Evolutionary conservation across 108 stramenopile species (phyloP), one percentile per base, ranked within the genome.

Genomic region (Bacterosira constricta): DNA sequence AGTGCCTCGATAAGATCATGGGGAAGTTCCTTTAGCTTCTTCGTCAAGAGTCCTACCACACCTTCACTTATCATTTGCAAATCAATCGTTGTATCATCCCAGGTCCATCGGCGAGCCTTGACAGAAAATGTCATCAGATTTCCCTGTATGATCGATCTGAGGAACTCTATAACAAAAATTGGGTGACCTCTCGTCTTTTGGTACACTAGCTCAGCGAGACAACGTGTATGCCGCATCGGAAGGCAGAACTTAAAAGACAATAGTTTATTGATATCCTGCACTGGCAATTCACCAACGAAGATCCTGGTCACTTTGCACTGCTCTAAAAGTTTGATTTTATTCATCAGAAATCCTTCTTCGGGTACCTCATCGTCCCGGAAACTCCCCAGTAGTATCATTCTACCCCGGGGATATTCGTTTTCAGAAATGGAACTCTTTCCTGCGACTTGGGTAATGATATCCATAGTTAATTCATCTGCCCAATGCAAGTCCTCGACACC

Each of bases 401-500:
- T 25, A 10, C 21, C 26, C 9, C 26, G 23, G 47, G 18, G 9
- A 26, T 8, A 49, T 11, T 25, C 47, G 23, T 49, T 25, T 49
- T 25, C 21, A 0, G 47, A 49, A 49, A 25, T 25, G 23, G 47
- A 49, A 49, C 47, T 49, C 23, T 49, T 25, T 25, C 47, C 47
- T 21, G 23, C 47, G 26, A 13, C 9, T 49, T 49, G 47, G 47
- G 26, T 49, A 18, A 49, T 25, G 11, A 49, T 9, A 8, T 49
- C 47, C 47, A 49, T 25, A 25, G 21, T 25, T 49, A 49, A 26
- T 21, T 21, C 23, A 10, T 49, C 18, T 20, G 47, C 6, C 59
- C 59, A 60, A 36, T 60, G 59, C 6, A 60, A 18, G 59, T 60
- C 59, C 9, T 60, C 59, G 11, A 60, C n/a, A n/a, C n/a, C n/a